Evolutionary conservation across 352 stramenopile genomes (phyloP).

Genomic region (Globisporangium iwayamae): DNA sequence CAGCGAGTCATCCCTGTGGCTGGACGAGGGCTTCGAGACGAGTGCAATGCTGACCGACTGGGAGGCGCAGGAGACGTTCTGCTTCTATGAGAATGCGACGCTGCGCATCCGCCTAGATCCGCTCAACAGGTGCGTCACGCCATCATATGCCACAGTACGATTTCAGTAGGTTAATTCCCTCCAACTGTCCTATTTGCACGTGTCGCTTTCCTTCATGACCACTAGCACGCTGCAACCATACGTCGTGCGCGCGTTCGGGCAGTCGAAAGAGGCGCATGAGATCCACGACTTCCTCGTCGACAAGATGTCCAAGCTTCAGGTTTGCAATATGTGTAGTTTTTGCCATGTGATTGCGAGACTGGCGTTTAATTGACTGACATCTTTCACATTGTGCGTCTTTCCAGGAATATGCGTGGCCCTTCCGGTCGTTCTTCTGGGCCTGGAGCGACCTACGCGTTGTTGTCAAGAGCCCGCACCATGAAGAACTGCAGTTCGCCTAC

Average conservation of each 20-base stretch:
- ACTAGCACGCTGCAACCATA: conserved; percentile 57
- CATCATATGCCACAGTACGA: not conserved
- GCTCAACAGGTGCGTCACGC: conserved; percentile 50
- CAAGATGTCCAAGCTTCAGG: conserved; percentile 47
- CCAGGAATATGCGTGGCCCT: conserved; percentile 47
- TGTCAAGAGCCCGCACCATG: conserved; percentile 37
- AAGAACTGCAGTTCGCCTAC: conserved; percentile 57
- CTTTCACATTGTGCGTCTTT: not conserved
- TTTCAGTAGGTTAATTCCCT: conserved; percentile 2
- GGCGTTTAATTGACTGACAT: not conserved
- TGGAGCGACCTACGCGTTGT: conserved; percentile 77
- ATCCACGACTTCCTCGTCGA: conserved; percentile 52
- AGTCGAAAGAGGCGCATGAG: conserved; percentile 53
- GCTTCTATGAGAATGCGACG: conserved; percentile 75
- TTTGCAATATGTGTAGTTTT: conserved; percentile 5
- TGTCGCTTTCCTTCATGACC: not conserved
- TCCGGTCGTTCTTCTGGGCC: conserved; percentile 71
- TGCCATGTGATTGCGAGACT: not conserved
- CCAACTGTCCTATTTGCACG: conserved; percentile 13
- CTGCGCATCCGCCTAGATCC: conserved; percentile 68
- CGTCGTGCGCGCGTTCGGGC: conserved; percentile 58
- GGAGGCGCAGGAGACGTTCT: conserved; percentile 64
- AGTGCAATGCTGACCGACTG: conserved; percentile 38
- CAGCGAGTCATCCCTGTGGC: conserved; percentile 26
- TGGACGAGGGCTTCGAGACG: conserved; percentile 53